Base-by-base conservation (phyloP, 495 filamentous ascomycete species). In the Saxophila tyrrhenica region DNA sequence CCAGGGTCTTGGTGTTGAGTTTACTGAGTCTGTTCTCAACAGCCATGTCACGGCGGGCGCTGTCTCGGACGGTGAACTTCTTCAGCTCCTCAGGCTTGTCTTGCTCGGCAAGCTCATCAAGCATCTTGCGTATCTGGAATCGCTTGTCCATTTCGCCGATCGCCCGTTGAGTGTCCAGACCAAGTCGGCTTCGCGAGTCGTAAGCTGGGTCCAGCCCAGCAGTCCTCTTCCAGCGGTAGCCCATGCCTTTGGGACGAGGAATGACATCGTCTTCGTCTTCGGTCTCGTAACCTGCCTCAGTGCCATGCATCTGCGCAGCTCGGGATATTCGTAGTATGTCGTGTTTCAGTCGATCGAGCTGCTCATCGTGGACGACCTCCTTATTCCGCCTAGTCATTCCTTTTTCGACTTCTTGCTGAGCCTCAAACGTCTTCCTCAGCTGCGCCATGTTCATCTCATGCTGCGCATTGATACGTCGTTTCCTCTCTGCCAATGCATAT, bases 251-350 rank as follows among this genome's bases (percentile, higher is more conserved):
- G 1, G 55, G 59, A 32, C 42, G 19, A 3, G 55, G 59, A 21
- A 62, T 25, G 25, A 58, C 49, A 24, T 56, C 53, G 39, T 52
- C 59, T 52, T 62, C 55, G 20, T 55, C 47, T 10, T 57, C 59
- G 5, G 59, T 62, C n/a, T 50, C 59, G 21, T 51, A 21, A 1
- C 24, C n/a, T 1, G 15, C 29, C 19, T 44, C 16, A 1, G 10
- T 24, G 3, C 23, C 48, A 2, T 32, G 13, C 22, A 51, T n/a
- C 13, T 55, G 32, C 8, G 55, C 54, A 21, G 41, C 50, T n/a
- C 55, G 51, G 1, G 46, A 46, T 3, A 62, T 55, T 13, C 8
- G 20, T 29, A 62, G 24, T 1, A 62, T 39, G 0, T 62, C 47
- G 32, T 51, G 39, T 43, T 58, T 25, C 17, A 58, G 7, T 13